Evolutionary conservation across 1,284 basidiomycete genomes (phyloP), one percentile per base, ranked within the genome.

Genomic region (Thelephora terrestris): DNA sequence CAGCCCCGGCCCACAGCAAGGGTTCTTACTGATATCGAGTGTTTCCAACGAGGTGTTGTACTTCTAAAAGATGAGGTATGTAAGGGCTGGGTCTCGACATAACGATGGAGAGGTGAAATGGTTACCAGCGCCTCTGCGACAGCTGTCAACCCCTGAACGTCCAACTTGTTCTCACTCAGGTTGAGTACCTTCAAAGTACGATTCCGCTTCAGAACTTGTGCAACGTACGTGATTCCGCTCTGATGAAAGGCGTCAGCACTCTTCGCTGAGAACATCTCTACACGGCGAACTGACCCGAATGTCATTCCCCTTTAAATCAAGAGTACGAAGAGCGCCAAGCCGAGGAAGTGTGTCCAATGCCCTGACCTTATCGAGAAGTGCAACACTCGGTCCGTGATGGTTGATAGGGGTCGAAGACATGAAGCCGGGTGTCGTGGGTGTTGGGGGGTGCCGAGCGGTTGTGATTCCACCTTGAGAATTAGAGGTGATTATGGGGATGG

Each of bases 141-240:
- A 0, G 76, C 70, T 0, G 87, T 79, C 12, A 99, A 71, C 42
- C 91, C 91, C 7, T 77, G 69, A 2, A 90, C 76, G 51, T 95
- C 93, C 18, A 98, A 79, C 62, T 86, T 90, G 65, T 98, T 98
- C 61, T 98, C 93, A 59, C 87, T 86, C 43, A 98, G 67, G 62
- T 97, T 98, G 27, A 97, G 75, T 12, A 97, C 86, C 63, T 94
- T 95, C 35, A 99, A 71, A 1, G 95, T 98, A 25, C 93, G 75
- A 64, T 99, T 99, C 38, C 94, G 82, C 64, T 97, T 98, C 52
- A 99, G 70, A 0, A 97, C 94, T 66, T 97, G 93, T 0, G 92
- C 87, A 37, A 99, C 79, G 63, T 96, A 96, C 0, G 79, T 80
- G 21, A 97, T 85, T 0, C 94, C 93, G 46, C 65, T 77, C 87